Evolutionary conservation across 768 basidiomycete species (phyloP), one percentile per base, ranked within the genome.

Genomic region (Infundibulicybe gibba): DNA sequence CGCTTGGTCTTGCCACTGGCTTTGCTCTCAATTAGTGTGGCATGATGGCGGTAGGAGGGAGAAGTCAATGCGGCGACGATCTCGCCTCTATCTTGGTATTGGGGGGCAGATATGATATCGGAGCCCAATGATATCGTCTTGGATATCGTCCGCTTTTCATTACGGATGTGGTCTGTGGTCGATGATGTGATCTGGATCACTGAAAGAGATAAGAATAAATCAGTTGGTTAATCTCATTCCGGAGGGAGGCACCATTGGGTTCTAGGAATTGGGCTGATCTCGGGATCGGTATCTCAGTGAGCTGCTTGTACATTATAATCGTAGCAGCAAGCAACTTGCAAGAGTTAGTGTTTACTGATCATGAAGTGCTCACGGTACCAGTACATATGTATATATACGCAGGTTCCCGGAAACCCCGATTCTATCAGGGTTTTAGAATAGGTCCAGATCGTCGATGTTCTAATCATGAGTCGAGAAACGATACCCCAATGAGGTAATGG

Each of bases 131-230:
- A 25, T 4, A 71, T 58, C 44, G 75, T 54, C 0, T 73, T 79
- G 8, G 62, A 55, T 44, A 78, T 44, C 2, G 65, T 69, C 52
- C 72, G 67, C 50, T 76, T 81, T 25, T 58, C 51, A 44, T 83
- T 81, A 37, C 70, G 66, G 16, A 61, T 56, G 52, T 81, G 79
- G 56, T 85, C 80, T 31, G 70, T 66, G 16, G 74, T 62, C 1
- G 73, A 69, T 47, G 73, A 79, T 0, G 67, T 62, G 16, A 79
- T 54, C 20, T 77, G 72, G 31, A 78, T 56, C 8, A 63, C 76
- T 75, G 48, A 35, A 35, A 37, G 34, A 8, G 40, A 41, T 10
- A n/a, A 11, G 2, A 3, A 15, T 14, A 13, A 25, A 47, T 17
- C 0, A 32, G 17, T 16, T 34, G 15, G 11, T 12, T 11, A 40